Evolutionary conservation across 805 yeast species (phyloP).

Genomic region (Pichia deserticola): DNA sequence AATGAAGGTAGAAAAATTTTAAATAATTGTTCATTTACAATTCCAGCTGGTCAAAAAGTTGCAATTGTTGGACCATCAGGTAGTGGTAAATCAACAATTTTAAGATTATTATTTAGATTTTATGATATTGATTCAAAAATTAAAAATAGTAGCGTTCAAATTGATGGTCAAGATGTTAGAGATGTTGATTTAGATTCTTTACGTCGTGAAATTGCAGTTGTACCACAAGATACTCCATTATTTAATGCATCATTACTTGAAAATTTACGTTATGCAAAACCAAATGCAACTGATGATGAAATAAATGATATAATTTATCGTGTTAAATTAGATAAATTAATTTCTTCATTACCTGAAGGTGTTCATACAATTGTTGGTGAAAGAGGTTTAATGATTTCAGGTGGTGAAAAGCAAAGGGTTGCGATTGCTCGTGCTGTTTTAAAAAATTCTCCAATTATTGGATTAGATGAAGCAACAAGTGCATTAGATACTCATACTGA

Average conservation of each 20-base stretch:
- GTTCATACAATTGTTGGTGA: slow-evolving; percentile 87
- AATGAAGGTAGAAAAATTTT: slow-evolving; percentile 84
- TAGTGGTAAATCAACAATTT: slow-evolving; percentile 86
- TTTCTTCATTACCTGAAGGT: slow-evolving; percentile 76
- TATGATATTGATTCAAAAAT: slow-evolving; percentile 51
- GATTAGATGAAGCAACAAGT: slow-evolving; percentile 95
- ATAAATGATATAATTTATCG: slow-evolving; percentile 54
- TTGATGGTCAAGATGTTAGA: slow-evolving; percentile 85
- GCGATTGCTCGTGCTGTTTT: slow-evolving; percentile 89
- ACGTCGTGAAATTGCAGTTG: slow-evolving; percentile 75
- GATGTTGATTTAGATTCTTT: slow-evolving; percentile 69
- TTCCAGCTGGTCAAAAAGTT: slow-evolving; percentile 85
- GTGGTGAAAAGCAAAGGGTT: slow-evolving; percentile 96
- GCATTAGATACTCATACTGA: slow-evolving; percentile 97
- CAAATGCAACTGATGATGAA: slow-evolving; percentile 66
- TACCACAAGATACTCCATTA: slow-evolving; percentile 95
- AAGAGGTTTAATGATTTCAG: slow-evolving; percentile 97
- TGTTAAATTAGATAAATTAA: slow-evolving; percentile 61
- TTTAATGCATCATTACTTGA: slow-evolving; percentile 87
- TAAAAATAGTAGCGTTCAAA: slow-evolving; percentile 46
- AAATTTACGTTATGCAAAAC: slow-evolving; percentile 79
- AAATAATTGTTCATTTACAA: slow-evolving; percentile 69
- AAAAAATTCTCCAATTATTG: slow-evolving; percentile 81
- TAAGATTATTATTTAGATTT: slow-evolving; percentile 79
- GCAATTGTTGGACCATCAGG: slow-evolving; percentile 98